These are phyloP conservation scores for Osmanthus fragrans DNA, from an alignment of 257 asterid species.

Conservation along the genomic window DNA sequence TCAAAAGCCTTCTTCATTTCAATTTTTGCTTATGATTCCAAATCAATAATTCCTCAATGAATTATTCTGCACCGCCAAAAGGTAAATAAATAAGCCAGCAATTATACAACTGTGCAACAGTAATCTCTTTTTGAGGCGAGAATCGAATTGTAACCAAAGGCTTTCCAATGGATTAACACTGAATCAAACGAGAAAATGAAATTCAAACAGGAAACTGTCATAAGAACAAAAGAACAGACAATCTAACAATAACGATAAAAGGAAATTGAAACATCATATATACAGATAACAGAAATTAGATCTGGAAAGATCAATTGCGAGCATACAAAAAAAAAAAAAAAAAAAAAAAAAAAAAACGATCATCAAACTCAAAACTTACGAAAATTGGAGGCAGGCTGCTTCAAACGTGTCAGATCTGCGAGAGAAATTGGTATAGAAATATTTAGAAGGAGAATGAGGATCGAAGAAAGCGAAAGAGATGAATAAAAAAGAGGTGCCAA, in stretches of 20 bases:
- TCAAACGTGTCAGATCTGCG: slow-evolving; percentile 24
- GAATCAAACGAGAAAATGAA: slow-evolving; percentile 21
- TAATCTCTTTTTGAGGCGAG: not conserved
- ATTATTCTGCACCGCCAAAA: slow-evolving; percentile 27
- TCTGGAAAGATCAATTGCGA: not conserved
- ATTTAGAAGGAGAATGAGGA: not conserved
- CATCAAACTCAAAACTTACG: not conserved
- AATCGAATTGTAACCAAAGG: slow-evolving; percentile 19
- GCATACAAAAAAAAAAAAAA: not conserved
- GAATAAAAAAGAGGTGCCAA: not conserved
- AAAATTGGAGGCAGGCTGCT: slow-evolving; percentile 30
- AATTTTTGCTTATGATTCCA: slow-evolving; percentile 37
- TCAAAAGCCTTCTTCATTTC: slow-evolving; percentile 92
- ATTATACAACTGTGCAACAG: not conserved
- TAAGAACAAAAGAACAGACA: not conserved
- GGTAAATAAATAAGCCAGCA: slow-evolving; percentile 12
- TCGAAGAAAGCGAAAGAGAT: not conserved
- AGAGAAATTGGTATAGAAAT: slow-evolving; percentile 21
- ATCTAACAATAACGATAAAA: not conserved
- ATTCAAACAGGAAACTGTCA: not conserved
- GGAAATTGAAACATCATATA: not conserved
- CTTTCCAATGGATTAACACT: not conserved
- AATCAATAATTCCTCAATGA: slow-evolving; percentile 23
- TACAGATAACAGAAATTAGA: not conserved
- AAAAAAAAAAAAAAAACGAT: not conserved